These are phyloP conservation scores for Cylindrotheca fusiformis DNA, from an alignment of 108 stramenopile species.

Conservation along the genomic window DNA sequence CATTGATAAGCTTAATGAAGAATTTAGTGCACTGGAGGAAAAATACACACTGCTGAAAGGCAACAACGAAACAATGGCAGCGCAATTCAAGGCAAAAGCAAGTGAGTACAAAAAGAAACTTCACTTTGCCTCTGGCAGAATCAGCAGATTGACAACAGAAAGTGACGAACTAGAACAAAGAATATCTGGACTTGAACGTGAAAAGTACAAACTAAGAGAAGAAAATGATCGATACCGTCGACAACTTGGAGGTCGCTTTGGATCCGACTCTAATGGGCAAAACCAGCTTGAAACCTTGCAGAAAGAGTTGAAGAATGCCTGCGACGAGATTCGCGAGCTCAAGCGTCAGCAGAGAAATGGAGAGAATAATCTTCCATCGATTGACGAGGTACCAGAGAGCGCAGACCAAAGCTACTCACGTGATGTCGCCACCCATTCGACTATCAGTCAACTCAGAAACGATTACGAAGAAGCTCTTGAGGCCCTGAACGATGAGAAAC, in stretches of 20 bases:
- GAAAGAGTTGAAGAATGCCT: slow-evolving; percentile 60
- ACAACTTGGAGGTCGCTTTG: slow-evolving; percentile 73
- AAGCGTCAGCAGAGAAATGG: slow-evolving; percentile 32
- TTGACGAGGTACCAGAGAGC: slow-evolving; percentile 19
- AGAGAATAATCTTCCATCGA: slow-evolving; percentile 6
- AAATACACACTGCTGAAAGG: slow-evolving; percentile 25
- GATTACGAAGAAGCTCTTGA: slow-evolving; percentile 79
- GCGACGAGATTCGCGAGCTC: slow-evolving; percentile 70
- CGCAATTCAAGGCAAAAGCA: slow-evolving; percentile 50
- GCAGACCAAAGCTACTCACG: slow-evolving; percentile 16
- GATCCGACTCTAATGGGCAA: slow-evolving; percentile 52
- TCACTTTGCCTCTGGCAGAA: slow-evolving; percentile 39
- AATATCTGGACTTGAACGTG: slow-evolving; percentile 50
- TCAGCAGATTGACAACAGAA: slow-evolving; percentile 42
- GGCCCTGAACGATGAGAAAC: slow-evolving; percentile 72
- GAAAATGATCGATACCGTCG: slow-evolving; percentile 86
- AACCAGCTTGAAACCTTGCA: slow-evolving; percentile 67
- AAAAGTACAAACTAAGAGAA: slow-evolving; percentile 49
- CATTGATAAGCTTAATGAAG: slow-evolving; percentile 36
- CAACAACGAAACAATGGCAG: slow-evolving; percentile 49
- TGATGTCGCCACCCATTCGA: slow-evolving; percentile 34
- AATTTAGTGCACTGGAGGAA: slow-evolving; percentile 39
- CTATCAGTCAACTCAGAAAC: slow-evolving; percentile 54
- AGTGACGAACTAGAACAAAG: slow-evolving; percentile 54
- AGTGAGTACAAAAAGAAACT: slow-evolving; percentile 60